Evolutionary conservation across 2,329 filamentous ascomycete species (phyloP).

Genomic region (Hymenoscyphus albidus): DNA sequence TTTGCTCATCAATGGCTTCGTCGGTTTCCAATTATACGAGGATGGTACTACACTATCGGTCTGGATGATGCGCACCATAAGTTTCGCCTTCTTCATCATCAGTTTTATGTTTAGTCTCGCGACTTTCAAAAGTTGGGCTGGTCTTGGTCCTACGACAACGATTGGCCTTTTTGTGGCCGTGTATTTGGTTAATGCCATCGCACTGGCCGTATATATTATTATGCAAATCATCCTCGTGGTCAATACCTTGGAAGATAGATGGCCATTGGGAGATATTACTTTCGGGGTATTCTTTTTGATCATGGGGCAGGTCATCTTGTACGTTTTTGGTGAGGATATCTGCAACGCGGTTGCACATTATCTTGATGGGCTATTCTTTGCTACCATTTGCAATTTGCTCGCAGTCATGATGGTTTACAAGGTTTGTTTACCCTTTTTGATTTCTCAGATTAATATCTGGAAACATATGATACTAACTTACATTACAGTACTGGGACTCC

Average conservation of each 20-base stretch:
- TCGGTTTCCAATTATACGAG: conserved; percentile 97
- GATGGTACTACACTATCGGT: conserved; percentile 91
- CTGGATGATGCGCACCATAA: conserved; percentile 82
- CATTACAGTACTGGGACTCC: conserved; percentile 87
- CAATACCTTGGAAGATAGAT: conserved; percentile 88
- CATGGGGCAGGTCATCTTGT: conserved; percentile 86
- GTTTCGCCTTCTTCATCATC: conserved; percentile 76
- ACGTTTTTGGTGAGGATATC: conserved; percentile 81
- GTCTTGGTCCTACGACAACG: conserved; percentile 79
- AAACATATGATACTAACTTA: conserved; percentile 14
- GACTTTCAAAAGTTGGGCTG: conserved; percentile 90
- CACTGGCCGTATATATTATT: conserved; percentile 76
- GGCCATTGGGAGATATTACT: conserved; percentile 87
- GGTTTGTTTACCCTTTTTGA: conserved; percentile 45
- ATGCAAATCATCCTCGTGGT: conserved; percentile 87
- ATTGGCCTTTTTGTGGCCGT: conserved; percentile 86
- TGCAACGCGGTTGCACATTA: conserved; percentile 87
- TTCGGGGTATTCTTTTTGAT: conserved; percentile 92
- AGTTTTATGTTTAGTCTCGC: conserved; percentile 83
- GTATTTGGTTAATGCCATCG: conserved; percentile 86
- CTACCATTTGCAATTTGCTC: conserved; percentile 87
- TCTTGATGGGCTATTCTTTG: conserved; percentile 89
- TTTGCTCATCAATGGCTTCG: conserved; percentile 93
- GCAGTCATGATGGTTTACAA: conserved; percentile 99
- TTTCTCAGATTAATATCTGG: neutral